Evolutionary conservation across 2,329 filamentous ascomycete genomes (phyloP).

Genomic region (Pseudogymnoascus sp.): DNA sequence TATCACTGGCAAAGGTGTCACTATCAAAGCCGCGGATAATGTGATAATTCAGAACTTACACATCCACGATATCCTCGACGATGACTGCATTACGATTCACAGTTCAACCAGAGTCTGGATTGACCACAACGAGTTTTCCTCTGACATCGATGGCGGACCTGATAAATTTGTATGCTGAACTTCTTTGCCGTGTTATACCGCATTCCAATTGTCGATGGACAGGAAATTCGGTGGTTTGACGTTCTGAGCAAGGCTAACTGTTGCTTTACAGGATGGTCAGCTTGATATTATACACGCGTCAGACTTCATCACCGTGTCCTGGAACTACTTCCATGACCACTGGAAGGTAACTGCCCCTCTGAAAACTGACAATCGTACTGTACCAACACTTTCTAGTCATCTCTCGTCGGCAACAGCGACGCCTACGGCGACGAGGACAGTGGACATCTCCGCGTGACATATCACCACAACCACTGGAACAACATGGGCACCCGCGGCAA

Average conservation of each 20-base stretch:
- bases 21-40: slow-evolving; percentile 42
- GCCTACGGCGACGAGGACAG: slow-evolving; percentile 24
- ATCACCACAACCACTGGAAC: slow-evolving; percentile 23
- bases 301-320: slow-evolving; percentile 39
- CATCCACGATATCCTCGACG: slow-evolving; percentile 41
- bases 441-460: slow-evolving; percentile 24
- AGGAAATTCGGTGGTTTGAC: neutral
- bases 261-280: slow-evolving; percentile 35
- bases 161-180: slow-evolving; percentile 25
- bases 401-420: slow-evolving; percentile 27
- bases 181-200: neutral
- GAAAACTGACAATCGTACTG: no score
- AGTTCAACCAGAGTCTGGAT: slow-evolving; percentile 42
- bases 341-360: slow-evolving; percentile 17
- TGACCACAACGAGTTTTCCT: slow-evolving; percentile 38
- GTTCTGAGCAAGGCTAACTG: neutral
- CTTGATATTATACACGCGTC: slow-evolving; percentile 40
- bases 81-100: slow-evolving; percentile 47
- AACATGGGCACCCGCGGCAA: slow-evolving; percentile 19
- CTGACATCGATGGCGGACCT: slow-evolving; percentile 33
- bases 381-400: slow-evolving; percentile 13
- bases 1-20: slow-evolving; percentile 41
- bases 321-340: slow-evolving; percentile 40
- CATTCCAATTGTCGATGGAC: neutral
- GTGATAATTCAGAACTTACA: slow-evolving; percentile 53